phyloP scores from a whole-genome alignment of 768 basidiomycete genomes.

The Termitomyces sp. region DNA sequence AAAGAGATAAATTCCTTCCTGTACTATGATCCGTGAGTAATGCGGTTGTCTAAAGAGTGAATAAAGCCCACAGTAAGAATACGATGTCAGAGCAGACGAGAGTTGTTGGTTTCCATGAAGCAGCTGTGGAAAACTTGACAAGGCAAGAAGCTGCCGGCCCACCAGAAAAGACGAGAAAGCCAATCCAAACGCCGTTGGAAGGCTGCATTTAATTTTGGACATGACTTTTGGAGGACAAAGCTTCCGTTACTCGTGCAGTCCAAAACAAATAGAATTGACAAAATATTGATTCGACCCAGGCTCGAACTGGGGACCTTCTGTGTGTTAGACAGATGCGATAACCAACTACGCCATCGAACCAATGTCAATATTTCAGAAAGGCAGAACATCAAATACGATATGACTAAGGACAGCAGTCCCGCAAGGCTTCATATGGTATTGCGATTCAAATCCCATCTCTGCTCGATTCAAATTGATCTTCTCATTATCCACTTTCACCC shows the following conservation, averaged over 20 bases:
- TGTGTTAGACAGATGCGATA: conserved; percentile 80
- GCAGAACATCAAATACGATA: too few relatives aligned
- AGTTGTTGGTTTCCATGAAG: conserved; percentile 72
- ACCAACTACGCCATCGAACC: conserved; percentile 73
- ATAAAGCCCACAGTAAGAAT: conserved; percentile 60
- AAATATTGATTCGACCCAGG: conserved; percentile 15
- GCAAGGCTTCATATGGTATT: too few relatives aligned
- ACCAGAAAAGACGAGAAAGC: conserved; percentile 38
- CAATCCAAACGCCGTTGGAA: conserved; percentile 9
- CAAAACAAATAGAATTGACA: neutral
- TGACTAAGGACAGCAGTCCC: too few relatives aligned
- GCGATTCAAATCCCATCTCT: too few relatives aligned
- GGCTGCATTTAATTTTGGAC: conserved; percentile 6
- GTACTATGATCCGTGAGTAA: conserved; percentile 45
- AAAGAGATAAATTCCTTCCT: conserved; percentile 85
- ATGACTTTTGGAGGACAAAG: conserved; percentile 5
- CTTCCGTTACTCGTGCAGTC: neutral
- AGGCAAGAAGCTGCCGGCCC: conserved; percentile 47
- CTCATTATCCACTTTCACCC: too few relatives aligned
- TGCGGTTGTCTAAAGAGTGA: neutral
- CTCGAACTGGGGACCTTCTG: conserved; percentile 18
- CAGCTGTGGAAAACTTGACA: conserved; percentile 40
- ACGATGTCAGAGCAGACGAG: conserved; percentile 77
- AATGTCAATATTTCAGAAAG: too few relatives aligned
- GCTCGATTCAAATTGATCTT: too few relatives aligned